Evolutionary conservation across 352 stramenopile species (phyloP), one percentile per base, ranked within the genome.

Genomic region (Pythium pectinolyticum): DNA sequence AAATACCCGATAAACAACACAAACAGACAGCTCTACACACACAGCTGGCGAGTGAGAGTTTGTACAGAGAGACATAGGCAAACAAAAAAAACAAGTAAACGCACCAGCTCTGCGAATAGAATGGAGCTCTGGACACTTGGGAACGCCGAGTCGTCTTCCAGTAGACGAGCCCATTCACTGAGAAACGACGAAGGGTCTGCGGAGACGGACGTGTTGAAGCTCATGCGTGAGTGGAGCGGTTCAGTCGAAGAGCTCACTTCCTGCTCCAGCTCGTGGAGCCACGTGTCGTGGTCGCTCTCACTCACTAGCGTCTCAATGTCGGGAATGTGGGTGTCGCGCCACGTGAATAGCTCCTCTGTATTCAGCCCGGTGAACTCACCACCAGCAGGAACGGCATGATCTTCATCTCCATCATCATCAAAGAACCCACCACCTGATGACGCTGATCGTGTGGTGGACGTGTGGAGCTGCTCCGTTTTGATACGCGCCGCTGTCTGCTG

Each of bases 1-100:
- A 87, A 70, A 61, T 86, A 84, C 22, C 72, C 74, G 46, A 87
- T 83, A 45, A 87, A 89, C 8, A 69, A 76, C 25, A 87, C 78
- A 37, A 89, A 89, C 24, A 83, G 57, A 62, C 80, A 86, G 49
- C 78, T 89, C 73, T 86, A 32, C 11, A 89, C 24, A 83, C 57
- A 62, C 80, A 86, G 49, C 78, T 89, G 71, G 84, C 31, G 7
- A n/a, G 20, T 19, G 25, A 3, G 17, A 25, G n/a, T 6, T 30
- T 30, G 8, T 12, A 48, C 40, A 43, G n/a, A n/a, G n/a, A n/a
- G n/a, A n/a, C n/a, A n/a, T n/a, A n/a, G n/a, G n/a, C n/a, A n/a
- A n/a, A n/a, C n/a, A n/a, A n/a, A n/a, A n/a, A n/a, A n/a, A n/a
- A n/a, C n/a, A n/a, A n/a, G n/a, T n/a, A n/a, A n/a, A 48, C 56